Evolutionary conservation across 352 stramenopile species (phyloP), one percentile per base, ranked within the genome.

Genomic region (Globisporangium cystogenes): DNA sequence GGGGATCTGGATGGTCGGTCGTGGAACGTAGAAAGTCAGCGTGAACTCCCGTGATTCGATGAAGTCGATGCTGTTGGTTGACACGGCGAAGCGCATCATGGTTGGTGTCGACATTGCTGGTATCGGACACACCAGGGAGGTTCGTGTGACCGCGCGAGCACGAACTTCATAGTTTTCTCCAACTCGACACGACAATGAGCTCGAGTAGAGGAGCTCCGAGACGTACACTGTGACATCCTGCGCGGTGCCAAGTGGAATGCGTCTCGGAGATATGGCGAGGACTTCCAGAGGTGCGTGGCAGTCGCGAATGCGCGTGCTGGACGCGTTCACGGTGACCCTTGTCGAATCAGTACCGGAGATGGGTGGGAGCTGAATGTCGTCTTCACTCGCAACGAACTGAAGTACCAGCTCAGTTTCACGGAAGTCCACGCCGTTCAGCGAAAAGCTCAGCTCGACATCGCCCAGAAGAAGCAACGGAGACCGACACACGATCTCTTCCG

Each of bases 361-460:
- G n/a, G n/a, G n/a, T 29, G 18, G 55, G 50, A 26, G 35, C 15
- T 5, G 3, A 23, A 2, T 43, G 16, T 43, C 2, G 39, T 24
- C 15, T 15, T 7, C 23, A 24, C 8, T 43, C 18, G 44, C 24
- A n/a, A 57, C 57, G 51, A 70, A 84, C 18, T 21, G 51, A 11
- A 87, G 71, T 5, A 45, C 46, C 5, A 74, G 27, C 0, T 48
- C 44, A 4, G 67, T 68, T 5, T 67, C 41, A 14, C 76, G 51
- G 23, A 74, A 60, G 46, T 88, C 74, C 4, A 79, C 47, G n/a
- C 63, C 71, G 37, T 90, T 87, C 1, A 78, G 51, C 4, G 80
- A 82, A 50, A 90, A 72, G 0, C 53, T 46, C 31, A 83, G 57
- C 15, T 39, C n/a, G 36, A 75, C 54, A 40, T 16, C 57, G 14